Percentiles rank a stretch among this genome's conserved stretches.
These are phyloP conservation scores for Meyerozyma carpophila DNA, from an alignment of 1,139 yeast genomes.

Conservation along the genomic window DNA sequence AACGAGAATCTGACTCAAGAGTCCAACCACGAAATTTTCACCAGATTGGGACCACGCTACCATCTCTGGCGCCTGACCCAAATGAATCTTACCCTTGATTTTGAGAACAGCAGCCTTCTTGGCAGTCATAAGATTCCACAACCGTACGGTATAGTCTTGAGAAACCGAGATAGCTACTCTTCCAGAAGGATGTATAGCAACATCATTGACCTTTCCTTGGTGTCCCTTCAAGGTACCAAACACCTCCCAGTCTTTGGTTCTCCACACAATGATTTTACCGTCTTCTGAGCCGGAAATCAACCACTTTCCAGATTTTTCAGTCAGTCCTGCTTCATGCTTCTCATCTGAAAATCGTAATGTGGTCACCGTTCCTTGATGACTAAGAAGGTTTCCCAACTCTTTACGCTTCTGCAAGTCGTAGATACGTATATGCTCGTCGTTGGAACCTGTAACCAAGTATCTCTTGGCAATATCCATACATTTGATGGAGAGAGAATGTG, in stretches of 20 bases:
- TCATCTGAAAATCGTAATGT: slow-evolving; percentile 65
- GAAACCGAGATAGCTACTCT: slow-evolving; percentile 88
- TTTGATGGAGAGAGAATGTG: slow-evolving; percentile 85
- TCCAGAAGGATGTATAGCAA: slow-evolving; percentile 91
- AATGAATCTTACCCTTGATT: slow-evolving; percentile 58
- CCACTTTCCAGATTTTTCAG: slow-evolving; percentile 68
- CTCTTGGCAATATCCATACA: slow-evolving; percentile 79
- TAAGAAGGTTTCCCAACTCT: slow-evolving; percentile 84
- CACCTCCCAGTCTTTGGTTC: slow-evolving; percentile 95
- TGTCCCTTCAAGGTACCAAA: slow-evolving; percentile 89
- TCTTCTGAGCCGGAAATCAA: slow-evolving; percentile 87
- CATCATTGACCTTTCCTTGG: slow-evolving; percentile 66
- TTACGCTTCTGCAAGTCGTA: slow-evolving; percentile 92
- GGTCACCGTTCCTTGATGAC: slow-evolving; percentile 88
- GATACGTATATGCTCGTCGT: slow-evolving; percentile 92
- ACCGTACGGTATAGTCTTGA: slow-evolving; percentile 71
- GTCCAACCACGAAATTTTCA: slow-evolving; percentile 68
- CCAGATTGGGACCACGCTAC: slow-evolving; percentile 66
- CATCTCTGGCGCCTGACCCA: slow-evolving; percentile 61
- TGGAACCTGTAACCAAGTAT: slow-evolving; percentile 89
- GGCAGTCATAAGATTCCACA: slow-evolving; percentile 98
- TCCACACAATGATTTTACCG: slow-evolving; percentile 86
- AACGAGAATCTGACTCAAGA: slow-evolving; percentile 56
- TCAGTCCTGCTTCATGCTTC: slow-evolving; percentile 8
- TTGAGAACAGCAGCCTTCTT: slow-evolving; percentile 85